phyloP scores from a whole-genome alignment of 768 basidiomycete genomes.

The Strobilomyces dryophilus region DNA sequence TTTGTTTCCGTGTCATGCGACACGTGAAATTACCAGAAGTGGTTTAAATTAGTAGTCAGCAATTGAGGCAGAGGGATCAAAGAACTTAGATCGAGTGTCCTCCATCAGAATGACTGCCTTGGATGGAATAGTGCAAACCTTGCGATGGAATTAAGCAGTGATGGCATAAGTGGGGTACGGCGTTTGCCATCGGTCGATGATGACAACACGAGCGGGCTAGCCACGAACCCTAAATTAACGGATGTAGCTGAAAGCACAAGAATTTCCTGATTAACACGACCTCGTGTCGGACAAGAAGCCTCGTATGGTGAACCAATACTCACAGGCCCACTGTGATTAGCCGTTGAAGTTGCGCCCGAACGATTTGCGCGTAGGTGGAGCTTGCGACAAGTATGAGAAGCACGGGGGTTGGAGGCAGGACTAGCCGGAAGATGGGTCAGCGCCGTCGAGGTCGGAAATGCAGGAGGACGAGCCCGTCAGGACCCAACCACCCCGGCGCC shows the following conservation, averaged over 20 bases:
- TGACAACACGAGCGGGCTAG: conserved; percentile 10
- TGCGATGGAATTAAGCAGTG: conserved; percentile 6
- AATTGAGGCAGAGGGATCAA: conserved; percentile 6
- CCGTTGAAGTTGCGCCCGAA: conserved; percentile 10
- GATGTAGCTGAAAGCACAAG: conserved; percentile 24
- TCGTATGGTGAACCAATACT: conserved; percentile 1
- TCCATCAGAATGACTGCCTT: conserved; percentile 18
- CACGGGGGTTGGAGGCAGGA: conserved; percentile 5
- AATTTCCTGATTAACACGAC: conserved; percentile 25
- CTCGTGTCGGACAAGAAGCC: conserved; percentile 24
- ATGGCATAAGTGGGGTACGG: conserved; percentile 16
- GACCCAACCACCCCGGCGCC: conserved; percentile 7
- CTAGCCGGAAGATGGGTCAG: conserved; percentile 8
- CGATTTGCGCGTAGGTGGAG: conserved; percentile 14
- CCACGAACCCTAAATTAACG: conserved; percentile 30
- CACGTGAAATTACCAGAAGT: background rate
- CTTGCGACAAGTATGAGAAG: conserved; percentile 8
- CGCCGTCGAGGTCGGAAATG: conserved; percentile 24
- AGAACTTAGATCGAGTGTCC: conserved; percentile 18
- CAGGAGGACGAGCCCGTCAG: conserved; percentile 3
- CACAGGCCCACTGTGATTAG: conserved; percentile 15
- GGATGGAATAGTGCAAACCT: conserved; percentile 13
- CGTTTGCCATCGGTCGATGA: conserved; percentile 18
- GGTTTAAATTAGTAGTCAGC: background rate
- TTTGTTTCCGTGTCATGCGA: conserved; percentile 7